Conservation (phyloP, 768 basidiomycete genomes). For the Leccinum barrowsii region DNA sequence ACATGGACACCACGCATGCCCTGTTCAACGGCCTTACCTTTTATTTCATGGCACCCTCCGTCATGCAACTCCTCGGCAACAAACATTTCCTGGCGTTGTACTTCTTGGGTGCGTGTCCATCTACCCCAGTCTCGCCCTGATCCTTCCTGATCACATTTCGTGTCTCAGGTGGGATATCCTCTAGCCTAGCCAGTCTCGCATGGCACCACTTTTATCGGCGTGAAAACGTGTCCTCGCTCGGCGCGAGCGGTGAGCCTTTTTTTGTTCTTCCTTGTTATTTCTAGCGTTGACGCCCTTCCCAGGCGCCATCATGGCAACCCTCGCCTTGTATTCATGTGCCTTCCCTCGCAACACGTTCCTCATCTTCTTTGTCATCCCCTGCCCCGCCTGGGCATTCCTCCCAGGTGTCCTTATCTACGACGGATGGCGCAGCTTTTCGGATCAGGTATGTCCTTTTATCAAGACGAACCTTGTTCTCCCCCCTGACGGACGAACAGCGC, state of each 20-base stretch:
- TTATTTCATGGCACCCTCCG: conserved; percentile 69
- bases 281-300: conserved; percentile 3
- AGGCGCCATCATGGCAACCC: conserved; percentile 70
- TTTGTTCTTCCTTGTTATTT: neutral
- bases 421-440: conserved; percentile 32
- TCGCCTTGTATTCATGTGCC: conserved; percentile 70
- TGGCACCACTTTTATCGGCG: conserved; percentile 42
- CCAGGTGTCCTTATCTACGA: conserved; percentile 49
- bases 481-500: conserved; percentile 34
- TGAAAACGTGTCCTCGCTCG: conserved; percentile 41
- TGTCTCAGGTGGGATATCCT: conserved; percentile 53
- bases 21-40: conserved; percentile 77
- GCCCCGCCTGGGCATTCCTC: conserved; percentile 76
- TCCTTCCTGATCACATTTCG: neutral
- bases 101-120: conserved; percentile 53
- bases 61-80: conserved; percentile 62
- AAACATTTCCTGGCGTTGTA: conserved; percentile 69
- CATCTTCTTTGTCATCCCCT: conserved; percentile 72
- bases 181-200: conserved; percentile 44
- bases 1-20: conserved; percentile 55
- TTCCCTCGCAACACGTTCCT: conserved; percentile 64
- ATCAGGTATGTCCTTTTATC: conserved; percentile 28
- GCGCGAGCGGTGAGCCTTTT: conserved; percentile 65
- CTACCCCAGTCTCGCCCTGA: neutral
- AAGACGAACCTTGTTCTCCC: neutral